A percentile compares a stretch with the other conserved stretches of the same genome.
Evolutionary conservation across 2,329 filamentous ascomycete species (phyloP).

Genomic region (Tricladium varicosporioides): DNA sequence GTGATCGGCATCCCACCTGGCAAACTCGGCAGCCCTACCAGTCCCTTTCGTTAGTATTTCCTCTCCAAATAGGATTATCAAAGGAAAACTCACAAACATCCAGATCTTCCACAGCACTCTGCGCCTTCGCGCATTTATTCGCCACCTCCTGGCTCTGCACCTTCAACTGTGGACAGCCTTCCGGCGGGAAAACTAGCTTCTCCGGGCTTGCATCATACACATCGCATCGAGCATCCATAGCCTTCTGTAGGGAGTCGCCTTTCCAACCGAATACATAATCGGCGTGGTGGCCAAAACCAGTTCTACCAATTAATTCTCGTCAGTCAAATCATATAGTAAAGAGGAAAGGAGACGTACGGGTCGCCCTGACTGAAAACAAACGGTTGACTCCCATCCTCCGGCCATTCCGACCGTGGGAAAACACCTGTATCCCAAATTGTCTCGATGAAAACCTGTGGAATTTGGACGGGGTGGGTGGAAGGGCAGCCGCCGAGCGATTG

Average conservation of each 20-base stretch:
- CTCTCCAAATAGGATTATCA: not conserved
- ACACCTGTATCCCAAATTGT: conserved; percentile 44
- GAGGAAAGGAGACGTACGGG: conserved; percentile 35
- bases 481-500: conserved; percentile 2
- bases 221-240: conserved; percentile 40
- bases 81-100: conserved; percentile 43
- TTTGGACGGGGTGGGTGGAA: conserved; percentile 41
- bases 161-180: conserved; percentile 39
- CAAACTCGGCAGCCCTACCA: not conserved
- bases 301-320: conserved; percentile 10
- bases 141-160: conserved; percentile 43
- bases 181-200: no score
- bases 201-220: conserved; percentile 36
- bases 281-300: conserved; percentile 47
- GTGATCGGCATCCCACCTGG: not conserved
- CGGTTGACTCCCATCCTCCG: conserved; percentile 42
- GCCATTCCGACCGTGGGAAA: conserved; percentile 44
- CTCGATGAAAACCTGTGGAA: conserved; percentile 48
- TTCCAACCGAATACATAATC: conserved; percentile 53
- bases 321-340: conserved; percentile 29
- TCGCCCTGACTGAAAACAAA: conserved; percentile 43
- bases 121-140: conserved; percentile 44
- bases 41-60: not conserved
- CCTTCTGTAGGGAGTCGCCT: conserved; percentile 46
- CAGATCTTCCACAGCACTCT: conserved; percentile 47